Conservation (phyloP, 2,329 filamentous ascomycete genomes). For the Beauveria rudraprayagi region DNA sequence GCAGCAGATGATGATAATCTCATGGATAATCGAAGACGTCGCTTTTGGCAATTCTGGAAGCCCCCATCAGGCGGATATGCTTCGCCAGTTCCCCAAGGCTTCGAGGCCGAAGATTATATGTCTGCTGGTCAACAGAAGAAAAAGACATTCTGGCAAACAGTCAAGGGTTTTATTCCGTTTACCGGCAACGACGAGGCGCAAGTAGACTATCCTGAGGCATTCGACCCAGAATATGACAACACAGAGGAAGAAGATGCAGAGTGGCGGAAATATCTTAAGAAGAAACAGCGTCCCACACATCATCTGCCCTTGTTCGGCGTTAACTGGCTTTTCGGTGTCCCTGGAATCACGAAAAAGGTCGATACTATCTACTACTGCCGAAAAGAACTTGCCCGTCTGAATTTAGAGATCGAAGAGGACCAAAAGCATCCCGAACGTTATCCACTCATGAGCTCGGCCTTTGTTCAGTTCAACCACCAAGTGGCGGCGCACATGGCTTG, state of each 20-base stretch:
- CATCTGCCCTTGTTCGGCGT: conserved; percentile 55
- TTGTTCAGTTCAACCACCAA: conserved; percentile 97
- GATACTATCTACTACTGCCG: conserved; percentile 92
- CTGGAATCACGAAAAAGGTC: conserved; percentile 77
- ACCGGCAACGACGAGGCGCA: conserved; percentile 34
- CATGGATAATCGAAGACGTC: conserved; percentile 36
- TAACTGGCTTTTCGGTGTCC: conserved; percentile 71
- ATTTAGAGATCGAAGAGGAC: conserved; percentile 85
- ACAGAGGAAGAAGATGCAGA: conserved; percentile 56
- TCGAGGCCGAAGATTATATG: conserved; percentile 31
- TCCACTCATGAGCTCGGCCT: conserved; percentile 90
- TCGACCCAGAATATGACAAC: conserved; percentile 48
- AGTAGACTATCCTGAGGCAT: conserved; percentile 54
- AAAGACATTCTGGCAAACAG: conserved; percentile 42
- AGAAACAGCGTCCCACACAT: conserved; percentile 79
- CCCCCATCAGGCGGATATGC: conserved; percentile 52
- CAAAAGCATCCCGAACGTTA: conserved; percentile 80
- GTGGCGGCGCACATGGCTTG: conserved; percentile 97
- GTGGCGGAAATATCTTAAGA: conserved; percentile 78
- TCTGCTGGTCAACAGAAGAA: conserved; percentile 20
- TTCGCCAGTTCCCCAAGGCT: conserved; percentile 52
- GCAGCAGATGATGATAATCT: conserved; percentile 39
- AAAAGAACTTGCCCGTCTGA: conserved; percentile 75
- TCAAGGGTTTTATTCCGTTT: conserved; percentile 44
- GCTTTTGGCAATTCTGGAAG: conserved; percentile 60